Conservation (phyloP, 208 protist species). For the Crithidia sp. region DNA sequence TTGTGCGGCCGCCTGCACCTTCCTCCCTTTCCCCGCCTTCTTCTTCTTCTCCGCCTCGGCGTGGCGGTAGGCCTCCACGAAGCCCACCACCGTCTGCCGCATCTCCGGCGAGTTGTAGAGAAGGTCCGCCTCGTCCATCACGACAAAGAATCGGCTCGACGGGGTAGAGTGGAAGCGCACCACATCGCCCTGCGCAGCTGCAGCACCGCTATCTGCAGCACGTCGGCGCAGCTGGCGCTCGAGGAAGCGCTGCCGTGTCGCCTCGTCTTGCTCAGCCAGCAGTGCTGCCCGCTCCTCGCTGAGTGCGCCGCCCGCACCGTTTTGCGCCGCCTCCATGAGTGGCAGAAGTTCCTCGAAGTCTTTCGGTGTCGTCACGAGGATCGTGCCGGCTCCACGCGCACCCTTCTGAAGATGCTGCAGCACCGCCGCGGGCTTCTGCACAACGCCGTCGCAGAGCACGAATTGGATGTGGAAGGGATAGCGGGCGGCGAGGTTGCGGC, state of each 20-base stretch:
- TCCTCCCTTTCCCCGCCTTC: neutral
- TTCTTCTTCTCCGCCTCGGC: neutral
- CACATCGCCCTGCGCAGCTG: neutral
- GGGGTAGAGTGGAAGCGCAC: constrained; percentile 27
- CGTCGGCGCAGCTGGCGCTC: neutral
- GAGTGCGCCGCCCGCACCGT: neutral
- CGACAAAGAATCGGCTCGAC: constrained; percentile 61
- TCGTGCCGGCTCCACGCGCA: constrained; percentile 67
- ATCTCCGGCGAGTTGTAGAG: constrained; percentile 77
- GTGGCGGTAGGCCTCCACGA: constrained; percentile 41
- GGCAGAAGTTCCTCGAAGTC: constrained; percentile 65
- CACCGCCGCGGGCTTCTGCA: constrained; percentile 45
- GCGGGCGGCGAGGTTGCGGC: constrained; percentile 63
- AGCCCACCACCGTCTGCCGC: constrained; percentile 47
- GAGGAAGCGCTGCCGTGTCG: constrained; percentile 50
- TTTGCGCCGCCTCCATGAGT: constrained; percentile 24
- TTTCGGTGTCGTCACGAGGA: constrained; percentile 83
- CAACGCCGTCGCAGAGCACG: constrained; percentile 76
- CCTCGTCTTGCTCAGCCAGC: constrained; percentile 61
- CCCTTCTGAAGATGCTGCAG: constrained; percentile 49
- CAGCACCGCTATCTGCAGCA: neutral
- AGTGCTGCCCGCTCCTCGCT: constrained; percentile 26
- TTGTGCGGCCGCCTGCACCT: neutral
- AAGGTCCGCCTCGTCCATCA: constrained; percentile 90
- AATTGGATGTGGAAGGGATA: constrained; percentile 80